A percentile compares a stretch with the other conserved stretches of the same genome.
Conservation (phyloP, 2,329 filamentous ascomycete genomes). For the Escovopsis sp. region DNA sequence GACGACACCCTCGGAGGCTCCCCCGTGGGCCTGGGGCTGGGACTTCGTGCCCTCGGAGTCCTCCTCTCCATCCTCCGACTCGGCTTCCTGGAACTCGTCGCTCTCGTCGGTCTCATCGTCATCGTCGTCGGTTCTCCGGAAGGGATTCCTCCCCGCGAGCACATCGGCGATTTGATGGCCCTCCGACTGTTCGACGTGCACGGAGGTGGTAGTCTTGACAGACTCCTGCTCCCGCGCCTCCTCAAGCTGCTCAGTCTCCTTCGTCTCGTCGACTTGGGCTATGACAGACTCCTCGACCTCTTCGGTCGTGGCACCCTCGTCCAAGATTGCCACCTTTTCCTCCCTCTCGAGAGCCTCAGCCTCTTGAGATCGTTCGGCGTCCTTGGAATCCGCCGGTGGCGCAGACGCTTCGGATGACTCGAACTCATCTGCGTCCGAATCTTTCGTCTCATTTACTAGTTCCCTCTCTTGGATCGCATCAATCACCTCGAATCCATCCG, state of each 20-base stretch:
- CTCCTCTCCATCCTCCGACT: too few species aligned
- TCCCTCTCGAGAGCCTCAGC: not conserved
- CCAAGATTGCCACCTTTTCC: too few species aligned
- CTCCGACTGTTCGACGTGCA: not conserved
- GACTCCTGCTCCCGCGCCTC: not conserved
- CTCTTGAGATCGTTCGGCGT: not conserved
- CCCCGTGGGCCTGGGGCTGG: too few species aligned
- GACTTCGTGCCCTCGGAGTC: too few species aligned
- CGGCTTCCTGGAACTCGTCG: too few species aligned
- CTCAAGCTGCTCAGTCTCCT: not conserved
- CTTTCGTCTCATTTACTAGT: too few species aligned
- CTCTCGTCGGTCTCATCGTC: too few species aligned
- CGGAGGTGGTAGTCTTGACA: not conserved
- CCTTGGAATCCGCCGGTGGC: not conserved
- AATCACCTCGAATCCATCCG: too few species aligned
- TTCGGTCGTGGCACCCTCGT: not conserved
- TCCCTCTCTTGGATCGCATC: too few species aligned
- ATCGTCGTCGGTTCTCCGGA: too few species aligned
- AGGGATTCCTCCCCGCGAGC: not conserved
- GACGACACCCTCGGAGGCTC: too few species aligned
- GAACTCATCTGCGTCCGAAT: not conserved
- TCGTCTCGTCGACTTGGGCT: not conserved
- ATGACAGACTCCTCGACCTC: not conserved
- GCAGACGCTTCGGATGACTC: not conserved
- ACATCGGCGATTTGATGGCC: not conserved